Base-by-base conservation (phyloP, 2,329 filamentous ascomycete genomes). In the Fusarium succisae region DNA sequence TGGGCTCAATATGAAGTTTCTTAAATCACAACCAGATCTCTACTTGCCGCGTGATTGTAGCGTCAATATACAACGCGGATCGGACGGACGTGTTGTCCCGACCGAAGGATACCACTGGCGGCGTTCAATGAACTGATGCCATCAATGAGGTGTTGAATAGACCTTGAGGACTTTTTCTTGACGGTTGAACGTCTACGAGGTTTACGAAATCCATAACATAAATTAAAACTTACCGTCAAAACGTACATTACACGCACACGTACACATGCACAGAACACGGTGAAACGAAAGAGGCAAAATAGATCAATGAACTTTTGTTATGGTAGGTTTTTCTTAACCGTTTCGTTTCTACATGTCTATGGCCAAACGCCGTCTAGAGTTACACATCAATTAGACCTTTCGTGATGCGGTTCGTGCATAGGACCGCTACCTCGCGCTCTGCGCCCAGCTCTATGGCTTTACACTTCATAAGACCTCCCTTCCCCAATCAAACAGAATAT, bases 1-100 rank as follows among this genome's bases (percentile, higher is more conserved):
- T 81, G 83, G 83, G 83, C 81, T 84, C 83, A 83, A 84, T 83
- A 83, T 82, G 80, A 85, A 78, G 81, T 80, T 79, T 79, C 79
- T 79, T 73, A 79, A 79, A 72, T 65, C 66, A 70, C 77, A 76
- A 77, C 76, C 75, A 73, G 73, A 76, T 74, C 71, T 75, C 69
- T 74, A 67, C 71, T 70, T 76, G 71, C 76, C 73, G 73, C 75
- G 77, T 79, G 78, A 79, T 75, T 79, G 69, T 76, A 73, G 77
- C 76, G 72, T 78, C 70, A 72, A 73, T 70, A 76, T 66, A 68
- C 57, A 71, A 74, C 68, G 69, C 70, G 76, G 70, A 77, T 71
- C 63, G 76, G 76, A 72, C 73, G 69, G 70, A 73, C 70, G 66
- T 73, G 65, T 68, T 76, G 68, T 71, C 70, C 74, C 60, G 60